These are phyloP conservation scores for Aspergillus pseudonomiae DNA, from an alignment of 2,329 filamentous ascomycete species.

Conservation along the genomic window DNA sequence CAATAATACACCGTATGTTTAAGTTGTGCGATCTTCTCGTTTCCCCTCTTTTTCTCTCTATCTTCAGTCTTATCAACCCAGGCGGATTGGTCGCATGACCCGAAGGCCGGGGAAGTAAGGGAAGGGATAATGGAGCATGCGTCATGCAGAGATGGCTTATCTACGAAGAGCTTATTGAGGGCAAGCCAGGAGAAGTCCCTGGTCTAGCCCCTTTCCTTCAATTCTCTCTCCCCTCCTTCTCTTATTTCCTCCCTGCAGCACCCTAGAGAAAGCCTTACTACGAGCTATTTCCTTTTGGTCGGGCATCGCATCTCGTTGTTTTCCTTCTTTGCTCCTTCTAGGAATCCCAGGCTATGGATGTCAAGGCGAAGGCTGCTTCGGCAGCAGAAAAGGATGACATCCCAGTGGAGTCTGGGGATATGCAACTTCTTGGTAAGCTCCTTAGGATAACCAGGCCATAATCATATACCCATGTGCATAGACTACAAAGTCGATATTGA, in stretches of 20 bases:
- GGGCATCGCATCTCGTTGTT: background rate
- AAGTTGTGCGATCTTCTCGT: background rate
- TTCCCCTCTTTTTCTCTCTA: background rate
- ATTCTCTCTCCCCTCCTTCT: too few species aligned
- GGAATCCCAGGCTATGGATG: background rate
- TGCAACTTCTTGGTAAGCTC: slow-evolving; percentile 25
- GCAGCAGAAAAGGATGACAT: slow-evolving; percentile 4
- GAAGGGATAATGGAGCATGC: background rate
- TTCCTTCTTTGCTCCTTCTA: background rate
- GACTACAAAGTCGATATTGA: slow-evolving; percentile 3
- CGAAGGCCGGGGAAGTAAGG: background rate
- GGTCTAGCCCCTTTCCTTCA: too few species aligned
- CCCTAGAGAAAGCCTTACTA: background rate
- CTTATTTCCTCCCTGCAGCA: background rate
- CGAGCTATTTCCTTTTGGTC: background rate
- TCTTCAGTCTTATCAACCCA: background rate
- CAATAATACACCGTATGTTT: background rate
- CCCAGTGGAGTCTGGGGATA: slow-evolving; percentile 23
- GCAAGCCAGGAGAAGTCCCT: too few species aligned
- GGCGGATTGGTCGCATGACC: background rate
- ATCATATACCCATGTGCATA: background rate
- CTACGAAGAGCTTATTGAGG: background rate
- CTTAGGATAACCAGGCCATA: background rate
- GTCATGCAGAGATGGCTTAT: background rate
- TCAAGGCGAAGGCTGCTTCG: background rate